Evolutionary conservation across 2,329 filamentous ascomycete species (phyloP).

Genomic region (Fusarium transvaalense): DNA sequence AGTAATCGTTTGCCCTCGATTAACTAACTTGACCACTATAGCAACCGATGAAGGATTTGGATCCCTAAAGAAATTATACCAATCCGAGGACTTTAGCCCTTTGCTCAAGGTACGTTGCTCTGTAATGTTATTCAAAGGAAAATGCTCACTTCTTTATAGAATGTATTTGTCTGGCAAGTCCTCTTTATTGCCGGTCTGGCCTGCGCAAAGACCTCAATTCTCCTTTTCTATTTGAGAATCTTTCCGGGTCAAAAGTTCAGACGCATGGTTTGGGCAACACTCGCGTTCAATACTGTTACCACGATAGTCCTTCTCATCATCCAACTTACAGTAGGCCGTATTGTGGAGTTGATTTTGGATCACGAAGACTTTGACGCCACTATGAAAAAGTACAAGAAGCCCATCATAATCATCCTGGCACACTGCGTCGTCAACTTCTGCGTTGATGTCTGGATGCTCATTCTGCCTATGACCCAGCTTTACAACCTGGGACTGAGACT

Average conservation of each 20-base stretch:
- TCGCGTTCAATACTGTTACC: not conserved
- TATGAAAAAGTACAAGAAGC: rapidly evolving
- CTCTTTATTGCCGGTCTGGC: not conserved
- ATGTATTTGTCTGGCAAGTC: not conserved
- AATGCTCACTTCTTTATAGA: not conserved
- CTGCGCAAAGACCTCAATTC: not conserved
- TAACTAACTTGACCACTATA: not conserved
- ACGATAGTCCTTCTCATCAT: not conserved
- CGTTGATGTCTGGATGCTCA: constrained; percentile 25
- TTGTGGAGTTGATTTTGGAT: not conserved
- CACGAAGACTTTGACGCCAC: rapidly evolving
- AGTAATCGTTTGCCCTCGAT: too few species aligned
- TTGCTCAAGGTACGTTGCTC: not conserved
- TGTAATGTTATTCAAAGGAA: rapidly evolving
- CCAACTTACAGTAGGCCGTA: not conserved
- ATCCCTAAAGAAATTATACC: not conserved
- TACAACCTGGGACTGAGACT: constrained; percentile 4
- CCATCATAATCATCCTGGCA: not conserved
- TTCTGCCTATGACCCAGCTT: constrained; percentile 21
- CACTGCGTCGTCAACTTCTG: constrained; percentile 1
- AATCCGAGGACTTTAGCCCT: not conserved
- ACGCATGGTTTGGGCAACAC: not conserved
- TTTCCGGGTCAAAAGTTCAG: not conserved
- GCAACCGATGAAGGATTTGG: not conserved
- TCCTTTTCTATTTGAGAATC: constrained; percentile 13